A percentile compares a stretch with the other conserved stretches of the same genome.
phyloP scores from a whole-genome alignment of 1,284 basidiomycete species.

The Fomitopsis palustris region DNA sequence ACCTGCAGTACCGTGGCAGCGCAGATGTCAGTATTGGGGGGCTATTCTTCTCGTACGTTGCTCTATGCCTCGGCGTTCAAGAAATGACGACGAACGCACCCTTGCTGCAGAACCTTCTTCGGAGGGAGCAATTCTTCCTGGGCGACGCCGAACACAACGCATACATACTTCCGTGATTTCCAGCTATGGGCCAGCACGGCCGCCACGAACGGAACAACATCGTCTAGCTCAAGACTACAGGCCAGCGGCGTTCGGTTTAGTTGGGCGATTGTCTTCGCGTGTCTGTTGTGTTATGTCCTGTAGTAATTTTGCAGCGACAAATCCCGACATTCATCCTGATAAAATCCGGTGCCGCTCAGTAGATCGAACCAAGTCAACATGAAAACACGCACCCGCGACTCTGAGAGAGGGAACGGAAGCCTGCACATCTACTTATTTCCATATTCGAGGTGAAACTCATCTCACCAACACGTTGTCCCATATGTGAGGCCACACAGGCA shows the following conservation, averaged over 20 bases:
- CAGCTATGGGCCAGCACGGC: conserved; percentile 28
- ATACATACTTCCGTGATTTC: conserved; percentile 72
- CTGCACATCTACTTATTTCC: no score
- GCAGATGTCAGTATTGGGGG: conserved; percentile 43
- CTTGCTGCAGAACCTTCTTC: conserved; percentile 60
- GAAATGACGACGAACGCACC: not conserved
- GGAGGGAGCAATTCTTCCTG: conserved; percentile 64
- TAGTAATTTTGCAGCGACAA: not conserved
- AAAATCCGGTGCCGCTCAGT: no score
- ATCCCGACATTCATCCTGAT: not conserved
- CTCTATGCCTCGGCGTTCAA: not conserved
- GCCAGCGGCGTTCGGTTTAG: not conserved
- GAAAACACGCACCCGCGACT: no score
- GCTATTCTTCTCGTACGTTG: conserved; percentile 34
- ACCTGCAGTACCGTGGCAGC: conserved; percentile 22
- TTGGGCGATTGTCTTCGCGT: not conserved
- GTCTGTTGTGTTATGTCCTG: not conserved
- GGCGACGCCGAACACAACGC: conserved; percentile 56
- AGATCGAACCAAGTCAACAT: no score
- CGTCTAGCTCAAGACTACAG: not conserved
- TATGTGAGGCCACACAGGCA: no score
- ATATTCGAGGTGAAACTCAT: no score
- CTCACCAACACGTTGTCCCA: no score
- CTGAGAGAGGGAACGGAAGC: no score
- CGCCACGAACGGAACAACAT: conserved; percentile 22